These are phyloP conservation scores for Tolypocladium album DNA, from an alignment of 2,329 filamentous ascomycete genomes.

Conservation along the genomic window DNA sequence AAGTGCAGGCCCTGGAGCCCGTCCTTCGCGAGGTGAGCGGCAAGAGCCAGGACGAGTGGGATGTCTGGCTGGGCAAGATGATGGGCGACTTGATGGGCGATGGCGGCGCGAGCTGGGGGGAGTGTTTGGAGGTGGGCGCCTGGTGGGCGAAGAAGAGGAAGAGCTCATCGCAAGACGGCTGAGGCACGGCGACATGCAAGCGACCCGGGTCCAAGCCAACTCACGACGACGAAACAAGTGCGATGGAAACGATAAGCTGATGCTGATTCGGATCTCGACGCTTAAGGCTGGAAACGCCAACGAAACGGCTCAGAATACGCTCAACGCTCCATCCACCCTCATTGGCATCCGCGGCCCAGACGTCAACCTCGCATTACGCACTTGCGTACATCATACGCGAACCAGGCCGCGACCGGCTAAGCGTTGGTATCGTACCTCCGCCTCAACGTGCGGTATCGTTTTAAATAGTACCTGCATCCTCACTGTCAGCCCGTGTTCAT, in stretches of 20 bases:
- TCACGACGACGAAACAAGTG: not conserved
- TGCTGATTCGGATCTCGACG: not conserved
- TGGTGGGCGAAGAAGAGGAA: constrained; percentile 72
- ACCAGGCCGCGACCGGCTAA: constrained; percentile 12
- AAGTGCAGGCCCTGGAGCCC: constrained; percentile 79
- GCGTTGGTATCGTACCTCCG: constrained; percentile 58
- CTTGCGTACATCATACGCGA: not conserved
- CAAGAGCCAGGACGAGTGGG: constrained; percentile 88
- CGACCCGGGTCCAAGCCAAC: too few relatives aligned
- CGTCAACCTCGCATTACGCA: not conserved
- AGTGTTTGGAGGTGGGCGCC: constrained; percentile 78
- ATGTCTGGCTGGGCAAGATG: constrained; percentile 79
- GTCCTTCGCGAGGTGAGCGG: constrained; percentile 71
- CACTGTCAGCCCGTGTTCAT: constrained; percentile 1
- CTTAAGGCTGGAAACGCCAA: not conserved
- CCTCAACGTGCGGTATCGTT: constrained; percentile 75
- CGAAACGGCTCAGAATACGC: not conserved
- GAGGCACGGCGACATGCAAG: not conserved
- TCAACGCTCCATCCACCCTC: not conserved
- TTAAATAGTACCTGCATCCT: constrained; percentile 68
- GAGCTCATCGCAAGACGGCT: not conserved
- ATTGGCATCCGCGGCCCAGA: not conserved
- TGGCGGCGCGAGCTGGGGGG: constrained; percentile 68
- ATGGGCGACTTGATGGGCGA: constrained; percentile 74
- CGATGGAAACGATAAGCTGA: not conserved